Conservation (phyloP, 371 early-diverging fungal species). For the Mycotypha africana region DNA sequence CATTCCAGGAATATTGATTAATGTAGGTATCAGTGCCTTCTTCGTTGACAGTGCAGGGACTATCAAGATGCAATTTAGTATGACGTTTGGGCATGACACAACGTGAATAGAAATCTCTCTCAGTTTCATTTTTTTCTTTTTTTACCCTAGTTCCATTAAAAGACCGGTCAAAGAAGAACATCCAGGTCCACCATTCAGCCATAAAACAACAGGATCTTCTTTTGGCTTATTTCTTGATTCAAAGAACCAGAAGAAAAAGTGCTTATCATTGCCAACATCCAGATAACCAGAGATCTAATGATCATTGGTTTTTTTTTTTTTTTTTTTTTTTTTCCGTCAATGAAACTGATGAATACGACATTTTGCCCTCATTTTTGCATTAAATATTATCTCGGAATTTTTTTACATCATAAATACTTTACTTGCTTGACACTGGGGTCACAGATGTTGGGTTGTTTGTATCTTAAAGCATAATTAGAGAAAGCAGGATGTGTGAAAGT, state of each 20-base stretch:
- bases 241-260: slow-evolving; percentile 65
- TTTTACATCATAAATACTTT: background rate
- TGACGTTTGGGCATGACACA: no score
- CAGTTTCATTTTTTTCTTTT: no score
- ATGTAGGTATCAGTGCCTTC: slow-evolving; percentile 47
- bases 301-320: background rate
- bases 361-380: no score
- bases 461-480: slow-evolving; percentile 67
- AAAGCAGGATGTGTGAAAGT: slow-evolving; percentile 57
- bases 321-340: slow-evolving; percentile 1
- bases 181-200: slow-evolving; percentile 82
- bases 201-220: slow-evolving; percentile 65
- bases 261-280: slow-evolving; percentile 60
- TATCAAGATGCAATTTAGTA: slow-evolving; percentile 4
- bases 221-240: slow-evolving; percentile 62
- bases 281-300: slow-evolving; percentile 68
- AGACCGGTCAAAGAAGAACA: slow-evolving; percentile 71
- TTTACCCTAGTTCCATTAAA: slow-evolving; percentile 68
- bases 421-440: slow-evolving; percentile 36
- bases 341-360: background rate
- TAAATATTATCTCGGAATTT: no score
- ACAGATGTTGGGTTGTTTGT: slow-evolving; percentile 64
- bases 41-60: slow-evolving; percentile 64
- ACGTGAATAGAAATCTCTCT: no score
- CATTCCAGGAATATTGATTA: slow-evolving; percentile 68